These are phyloP conservation scores for Neocucurbitaria cava DNA, from an alignment of 2,329 filamentous ascomycete species.

Conservation along the genomic window DNA sequence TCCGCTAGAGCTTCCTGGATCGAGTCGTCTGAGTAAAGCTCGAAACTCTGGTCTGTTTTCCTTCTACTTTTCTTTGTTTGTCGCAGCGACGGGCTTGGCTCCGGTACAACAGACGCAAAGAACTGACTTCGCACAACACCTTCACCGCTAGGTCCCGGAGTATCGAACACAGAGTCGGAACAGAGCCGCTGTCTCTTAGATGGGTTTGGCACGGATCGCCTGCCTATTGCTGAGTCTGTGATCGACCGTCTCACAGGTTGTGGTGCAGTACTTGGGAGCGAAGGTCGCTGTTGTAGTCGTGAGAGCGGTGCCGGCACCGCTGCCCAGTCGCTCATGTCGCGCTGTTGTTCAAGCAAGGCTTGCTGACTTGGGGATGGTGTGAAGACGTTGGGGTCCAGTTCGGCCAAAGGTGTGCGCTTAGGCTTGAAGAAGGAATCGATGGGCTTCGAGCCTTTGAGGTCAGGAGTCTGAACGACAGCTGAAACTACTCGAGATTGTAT, in stretches of 20 bases:
- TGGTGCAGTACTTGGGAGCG: slow-evolving; percentile 48
- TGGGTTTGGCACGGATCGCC: slow-evolving; percentile 53
- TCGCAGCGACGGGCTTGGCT: slow-evolving; percentile 52
- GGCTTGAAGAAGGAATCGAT: slow-evolving; percentile 72
- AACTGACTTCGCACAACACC: slow-evolving; percentile 54
- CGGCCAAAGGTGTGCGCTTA: slow-evolving; percentile 68
- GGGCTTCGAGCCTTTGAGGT: slow-evolving; percentile 65
- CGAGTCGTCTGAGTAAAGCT: slow-evolving; percentile 58
- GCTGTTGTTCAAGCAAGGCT: slow-evolving; percentile 62
- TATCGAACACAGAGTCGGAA: slow-evolving; percentile 46
- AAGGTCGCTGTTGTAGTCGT: slow-evolving; percentile 37
- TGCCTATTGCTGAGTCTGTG: slow-evolving; percentile 46
- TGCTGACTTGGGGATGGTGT: slow-evolving; percentile 71
- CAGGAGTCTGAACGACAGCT: slow-evolving; percentile 48
- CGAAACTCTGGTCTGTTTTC: slow-evolving; percentile 49
- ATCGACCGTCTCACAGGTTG: slow-evolving; percentile 51
- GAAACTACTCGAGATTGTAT: slow-evolving; percentile 45
- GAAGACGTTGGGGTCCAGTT: slow-evolving; percentile 72
- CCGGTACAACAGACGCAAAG: slow-evolving; percentile 46
- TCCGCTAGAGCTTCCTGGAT: slow-evolving; percentile 52
- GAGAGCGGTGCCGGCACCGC: slow-evolving; percentile 57
- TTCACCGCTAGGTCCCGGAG: slow-evolving; percentile 33
- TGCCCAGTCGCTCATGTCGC: slow-evolving; percentile 60
- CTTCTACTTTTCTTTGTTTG: slow-evolving; percentile 39
- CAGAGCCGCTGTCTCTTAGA: slow-evolving; percentile 56